These are phyloP conservation scores for Pythium aristosporum DNA, from an alignment of 352 stramenopile species.

Conservation along the genomic window DNA sequence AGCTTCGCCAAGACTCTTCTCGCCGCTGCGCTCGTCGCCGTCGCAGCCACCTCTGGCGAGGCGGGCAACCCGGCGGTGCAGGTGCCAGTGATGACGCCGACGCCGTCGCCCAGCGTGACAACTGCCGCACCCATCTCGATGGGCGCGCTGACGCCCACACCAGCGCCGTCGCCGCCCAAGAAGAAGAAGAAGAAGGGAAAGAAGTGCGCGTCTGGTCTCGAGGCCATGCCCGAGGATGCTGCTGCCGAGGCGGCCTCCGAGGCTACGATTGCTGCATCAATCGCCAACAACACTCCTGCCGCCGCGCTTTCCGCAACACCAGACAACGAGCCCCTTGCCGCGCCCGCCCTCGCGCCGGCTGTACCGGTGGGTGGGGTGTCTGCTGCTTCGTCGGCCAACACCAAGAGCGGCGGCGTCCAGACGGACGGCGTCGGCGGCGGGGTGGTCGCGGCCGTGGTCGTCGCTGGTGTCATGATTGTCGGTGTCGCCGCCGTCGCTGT, in stretches of 20 bases:
- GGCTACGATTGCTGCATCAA: background rate
- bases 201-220: slow-evolving; percentile 16
- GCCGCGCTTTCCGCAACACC: background rate
- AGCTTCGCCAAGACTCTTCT: slow-evolving; percentile 12
- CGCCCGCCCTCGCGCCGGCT: background rate
- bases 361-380: background rate
- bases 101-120: background rate
- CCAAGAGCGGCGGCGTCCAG: slow-evolving; percentile 1
- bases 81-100: slow-evolving; percentile 1
- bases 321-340: slow-evolving; percentile 7
- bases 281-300: slow-evolving; percentile 1
- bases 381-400: slow-evolving; percentile 4
- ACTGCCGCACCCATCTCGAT: background rate
- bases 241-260: slow-evolving; percentile 6
- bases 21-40: slow-evolving; percentile 8
- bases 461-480: slow-evolving; percentile 12
- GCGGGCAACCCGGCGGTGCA: slow-evolving; percentile 5
- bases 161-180: slow-evolving; percentile 4
- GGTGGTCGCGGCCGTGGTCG: slow-evolving; percentile 5
- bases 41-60: slow-evolving; percentile 4
- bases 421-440: slow-evolving; percentile 2
- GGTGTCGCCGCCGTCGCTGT: slow-evolving; percentile 15
- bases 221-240: slow-evolving; percentile 13
- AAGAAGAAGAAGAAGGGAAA: slow-evolving; percentile 21
- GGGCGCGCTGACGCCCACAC: background rate